Evolutionary conservation across 1,139 yeast genomes (phyloP).

Genomic region (Pichiaceae sp.): DNA sequence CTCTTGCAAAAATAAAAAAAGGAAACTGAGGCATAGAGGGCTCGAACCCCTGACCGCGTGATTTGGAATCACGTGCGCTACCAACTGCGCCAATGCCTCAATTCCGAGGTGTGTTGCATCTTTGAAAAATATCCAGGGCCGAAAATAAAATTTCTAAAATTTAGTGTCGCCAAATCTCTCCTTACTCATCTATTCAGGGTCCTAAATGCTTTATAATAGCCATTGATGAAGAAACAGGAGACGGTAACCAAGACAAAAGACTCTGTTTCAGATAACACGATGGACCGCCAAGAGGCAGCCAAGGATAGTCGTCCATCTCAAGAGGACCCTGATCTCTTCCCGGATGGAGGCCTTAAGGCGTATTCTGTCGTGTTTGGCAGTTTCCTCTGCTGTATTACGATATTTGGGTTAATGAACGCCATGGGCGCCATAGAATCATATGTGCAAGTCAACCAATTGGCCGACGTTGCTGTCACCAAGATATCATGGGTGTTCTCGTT

Average conservation of each 20-base stretch:
- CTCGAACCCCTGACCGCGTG: background rate
- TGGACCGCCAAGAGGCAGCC: too few relatives aligned
- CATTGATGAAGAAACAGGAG: too few relatives aligned
- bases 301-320: too few relatives aligned
- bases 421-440: constrained; percentile 63
- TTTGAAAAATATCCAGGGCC: too few relatives aligned
- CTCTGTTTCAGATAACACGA: too few relatives aligned
- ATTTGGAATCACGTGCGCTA: background rate
- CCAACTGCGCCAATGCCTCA: too few relatives aligned
- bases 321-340: constrained; percentile 8
- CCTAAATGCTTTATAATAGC: too few relatives aligned
- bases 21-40: background rate
- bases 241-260: too few relatives aligned
- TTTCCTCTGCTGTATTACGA: constrained; percentile 53
- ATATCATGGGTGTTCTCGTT: constrained; percentile 54
- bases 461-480: constrained; percentile 33
- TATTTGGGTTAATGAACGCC: constrained; percentile 56
- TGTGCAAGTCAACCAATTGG: constrained; percentile 45
- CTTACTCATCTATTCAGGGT: too few relatives aligned
- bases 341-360: constrained; percentile 19
- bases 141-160: too few relatives aligned
- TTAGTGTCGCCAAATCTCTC: too few relatives aligned
- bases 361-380: constrained; percentile 47
- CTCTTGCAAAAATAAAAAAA: background rate
- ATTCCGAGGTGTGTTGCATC: too few relatives aligned